phyloP scores from a whole-genome alignment of 2,329 filamentous ascomycete genomes.

The Stagonosporopsis vannaccii region DNA sequence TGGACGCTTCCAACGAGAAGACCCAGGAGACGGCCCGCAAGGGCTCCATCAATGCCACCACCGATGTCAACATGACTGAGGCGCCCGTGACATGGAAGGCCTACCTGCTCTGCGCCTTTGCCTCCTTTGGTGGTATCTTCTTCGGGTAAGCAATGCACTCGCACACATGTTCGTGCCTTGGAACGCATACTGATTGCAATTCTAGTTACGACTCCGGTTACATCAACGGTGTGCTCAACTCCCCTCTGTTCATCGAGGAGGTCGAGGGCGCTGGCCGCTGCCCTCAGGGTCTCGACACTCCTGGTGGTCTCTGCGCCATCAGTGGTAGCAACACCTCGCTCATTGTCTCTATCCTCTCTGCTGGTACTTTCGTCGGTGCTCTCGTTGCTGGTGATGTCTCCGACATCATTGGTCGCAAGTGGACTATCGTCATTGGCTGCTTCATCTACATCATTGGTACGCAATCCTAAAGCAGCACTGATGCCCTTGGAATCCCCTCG shows the following conservation, averaged over 20 bases:
- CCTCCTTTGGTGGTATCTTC: slow-evolving; percentile 49
- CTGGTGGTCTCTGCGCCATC: slow-evolving; percentile 21
- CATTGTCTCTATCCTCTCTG: slow-evolving; percentile 81
- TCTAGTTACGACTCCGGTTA: slow-evolving; percentile 24
- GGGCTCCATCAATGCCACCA: slow-evolving; percentile 12
- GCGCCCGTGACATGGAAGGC: slow-evolving; percentile 54
- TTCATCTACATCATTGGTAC: slow-evolving; percentile 37
- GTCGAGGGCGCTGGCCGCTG: slow-evolving; percentile 14
- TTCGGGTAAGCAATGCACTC: slow-evolving; percentile 28
- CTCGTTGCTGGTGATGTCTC: slow-evolving; percentile 69
- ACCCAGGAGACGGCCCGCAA: background rate
- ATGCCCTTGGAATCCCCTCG: slow-evolving; percentile 5
- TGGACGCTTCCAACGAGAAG: slow-evolving; percentile 7
- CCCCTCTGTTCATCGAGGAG: slow-evolving; percentile 20
- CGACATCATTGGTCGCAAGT: slow-evolving; percentile 72
- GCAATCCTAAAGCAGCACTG: slow-evolving; percentile 11
- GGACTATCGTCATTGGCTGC: slow-evolving; percentile 55
- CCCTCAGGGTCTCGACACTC: slow-evolving; percentile 42
- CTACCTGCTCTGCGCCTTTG: slow-evolving; percentile 46
- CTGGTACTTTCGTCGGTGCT: slow-evolving; percentile 76
- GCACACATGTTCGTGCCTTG: slow-evolving; percentile 55
- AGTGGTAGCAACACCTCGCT: slow-evolving; percentile 38
- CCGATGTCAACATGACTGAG: slow-evolving; percentile 61
- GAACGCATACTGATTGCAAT: background rate
- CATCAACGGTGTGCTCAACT: slow-evolving; percentile 27